phyloP scores from a whole-genome alignment of 805 yeast genomes.

The Saccharomycopsis sp. region DNA sequence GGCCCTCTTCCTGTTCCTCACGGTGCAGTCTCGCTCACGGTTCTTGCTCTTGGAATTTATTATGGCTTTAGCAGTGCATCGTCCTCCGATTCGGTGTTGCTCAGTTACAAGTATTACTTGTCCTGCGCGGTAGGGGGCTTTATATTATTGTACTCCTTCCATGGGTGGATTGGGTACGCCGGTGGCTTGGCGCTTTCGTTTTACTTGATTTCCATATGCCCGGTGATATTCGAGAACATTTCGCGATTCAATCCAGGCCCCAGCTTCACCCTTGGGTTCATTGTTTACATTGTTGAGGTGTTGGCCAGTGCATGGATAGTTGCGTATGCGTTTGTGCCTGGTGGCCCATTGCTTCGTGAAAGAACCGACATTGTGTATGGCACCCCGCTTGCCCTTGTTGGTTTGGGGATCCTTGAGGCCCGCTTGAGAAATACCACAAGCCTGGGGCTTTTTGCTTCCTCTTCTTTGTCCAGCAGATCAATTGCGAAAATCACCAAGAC shows the following conservation, averaged over 20 bases:
- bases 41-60: conserved; percentile 50
- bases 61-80: conserved; percentile 30
- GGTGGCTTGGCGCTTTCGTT: conserved; percentile 61
- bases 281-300: conserved; percentile 44
- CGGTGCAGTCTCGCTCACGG: conserved; percentile 55
- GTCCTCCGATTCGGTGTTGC: conserved; percentile 15
- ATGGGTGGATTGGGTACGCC: conserved; percentile 63
- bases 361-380: conserved; percentile 70
- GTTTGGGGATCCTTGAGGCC: conserved; percentile 40
- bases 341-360: conserved; percentile 81
- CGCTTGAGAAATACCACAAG: background rate
- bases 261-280: conserved; percentile 40
- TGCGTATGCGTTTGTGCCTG: conserved; percentile 97
- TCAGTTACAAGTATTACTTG: conserved; percentile 3
- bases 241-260: conserved; percentile 48
- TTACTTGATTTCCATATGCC: conserved; percentile 55
- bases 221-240: conserved; percentile 50
- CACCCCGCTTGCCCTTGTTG: conserved; percentile 43
- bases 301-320: conserved; percentile 94
- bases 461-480: conserved; percentile 6
- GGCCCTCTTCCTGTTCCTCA: conserved; percentile 88
- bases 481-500: conserved; percentile 21
- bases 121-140: conserved; percentile 41
- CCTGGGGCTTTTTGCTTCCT: background rate
- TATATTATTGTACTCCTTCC: conserved; percentile 37